Percentiles rank a stretch among this genome's conserved stretches.
Conservation (phyloP, 495 filamentous ascomycete species). For the Penicillium desertorum region DNA sequence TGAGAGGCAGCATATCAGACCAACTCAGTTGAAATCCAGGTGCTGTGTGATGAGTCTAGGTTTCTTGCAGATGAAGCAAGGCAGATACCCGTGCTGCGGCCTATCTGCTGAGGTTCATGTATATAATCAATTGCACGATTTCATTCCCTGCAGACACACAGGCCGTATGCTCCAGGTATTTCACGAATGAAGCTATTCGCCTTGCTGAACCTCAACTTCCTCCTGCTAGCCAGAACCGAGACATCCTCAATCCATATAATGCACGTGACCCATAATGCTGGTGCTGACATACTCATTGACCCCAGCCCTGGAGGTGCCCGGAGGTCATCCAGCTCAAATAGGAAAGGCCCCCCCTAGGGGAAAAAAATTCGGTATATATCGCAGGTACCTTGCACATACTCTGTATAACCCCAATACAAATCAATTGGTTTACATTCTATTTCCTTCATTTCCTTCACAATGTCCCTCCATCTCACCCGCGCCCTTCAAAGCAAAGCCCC, state of each 20-base stretch:
- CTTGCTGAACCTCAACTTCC: too few species aligned
- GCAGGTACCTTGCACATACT: not conserved
- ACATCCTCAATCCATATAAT: not conserved
- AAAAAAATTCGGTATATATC: not conserved
- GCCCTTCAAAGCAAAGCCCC: slow-evolving; percentile 12
- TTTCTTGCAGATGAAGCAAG: not conserved
- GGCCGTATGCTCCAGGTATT: not conserved
- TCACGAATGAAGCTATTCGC: too few species aligned
- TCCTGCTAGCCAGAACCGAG: not conserved
- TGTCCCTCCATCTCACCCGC: slow-evolving; percentile 7
- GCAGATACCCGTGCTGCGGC: not conserved
- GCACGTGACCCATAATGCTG: not conserved
- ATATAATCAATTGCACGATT: slow-evolving; percentile 14
- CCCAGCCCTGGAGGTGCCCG: too few species aligned
- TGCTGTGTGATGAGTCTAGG: not conserved
- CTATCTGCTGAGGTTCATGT: slow-evolving; percentile 4
- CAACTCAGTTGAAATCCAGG: not conserved
- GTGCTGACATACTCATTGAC: not conserved
- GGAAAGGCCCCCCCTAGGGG: not conserved
- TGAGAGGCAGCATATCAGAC: slow-evolving; percentile 3
- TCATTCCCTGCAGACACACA: not conserved
- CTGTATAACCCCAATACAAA: not conserved
- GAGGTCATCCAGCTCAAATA: not conserved
- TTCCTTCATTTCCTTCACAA: not conserved
- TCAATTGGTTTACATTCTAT: not conserved